Conservation (phyloP, 75 land plant genomes). For the Sequoia sempervirens region DNA sequence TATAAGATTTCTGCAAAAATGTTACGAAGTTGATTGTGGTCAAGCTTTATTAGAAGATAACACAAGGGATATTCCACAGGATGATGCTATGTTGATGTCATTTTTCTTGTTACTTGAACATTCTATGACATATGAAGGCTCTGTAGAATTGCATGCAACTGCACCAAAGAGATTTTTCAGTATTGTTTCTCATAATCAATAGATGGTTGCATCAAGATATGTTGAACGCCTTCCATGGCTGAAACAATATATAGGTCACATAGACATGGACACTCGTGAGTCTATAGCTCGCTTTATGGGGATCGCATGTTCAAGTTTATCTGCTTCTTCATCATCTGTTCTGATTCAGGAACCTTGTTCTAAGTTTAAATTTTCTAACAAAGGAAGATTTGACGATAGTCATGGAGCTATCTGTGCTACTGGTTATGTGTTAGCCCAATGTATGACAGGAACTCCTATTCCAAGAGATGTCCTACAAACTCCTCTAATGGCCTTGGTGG, state of each 20-base stretch:
- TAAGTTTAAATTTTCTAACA: too few relatives aligned
- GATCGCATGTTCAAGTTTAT: too few relatives aligned
- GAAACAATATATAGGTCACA: constrained; percentile 67
- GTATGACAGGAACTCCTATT: neutral
- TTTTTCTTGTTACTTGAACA: constrained; percentile 73
- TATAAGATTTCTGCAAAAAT: constrained; percentile 77
- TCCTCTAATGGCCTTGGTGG: constrained; percentile 38
- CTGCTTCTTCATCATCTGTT: too few relatives aligned
- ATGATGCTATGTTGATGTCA: constrained; percentile 23
- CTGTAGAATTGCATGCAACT: constrained; percentile 79
- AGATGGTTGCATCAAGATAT: constrained; percentile 68
- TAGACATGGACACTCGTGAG: constrained; percentile 82
- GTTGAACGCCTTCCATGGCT: constrained; percentile 64
- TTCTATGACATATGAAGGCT: constrained; percentile 91
- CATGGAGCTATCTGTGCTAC: too few relatives aligned
- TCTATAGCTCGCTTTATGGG: neutral
- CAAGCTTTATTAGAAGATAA: constrained; percentile 8
- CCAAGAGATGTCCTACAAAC: constrained; percentile 31
- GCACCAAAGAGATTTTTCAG: constrained; percentile 67
- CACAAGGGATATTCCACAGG: constrained; percentile 9
- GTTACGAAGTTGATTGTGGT: constrained; percentile 53
- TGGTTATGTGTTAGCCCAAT: too few relatives aligned
- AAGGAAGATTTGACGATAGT: too few relatives aligned
- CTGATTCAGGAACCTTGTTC: too few relatives aligned
- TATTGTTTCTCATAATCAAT: constrained; percentile 52